phyloP scores from a whole-genome alignment of 139 green algal species.

The Closterium sp. region DNA sequence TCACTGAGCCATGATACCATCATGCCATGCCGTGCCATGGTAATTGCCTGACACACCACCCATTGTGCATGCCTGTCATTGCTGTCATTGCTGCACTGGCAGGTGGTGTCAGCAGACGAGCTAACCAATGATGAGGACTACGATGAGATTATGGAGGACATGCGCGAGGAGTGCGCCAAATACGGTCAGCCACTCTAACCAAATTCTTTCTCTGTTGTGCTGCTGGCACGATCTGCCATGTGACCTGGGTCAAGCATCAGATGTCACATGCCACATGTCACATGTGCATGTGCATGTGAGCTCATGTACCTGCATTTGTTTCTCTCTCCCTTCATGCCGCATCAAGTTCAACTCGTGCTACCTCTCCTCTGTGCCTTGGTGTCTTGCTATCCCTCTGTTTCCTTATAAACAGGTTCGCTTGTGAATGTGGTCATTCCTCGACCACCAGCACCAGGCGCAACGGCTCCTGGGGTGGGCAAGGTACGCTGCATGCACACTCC shows the following conservation, averaged over 20 bases:
- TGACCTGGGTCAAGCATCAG: too few relatives aligned
- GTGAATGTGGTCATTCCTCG: constrained; percentile 44
- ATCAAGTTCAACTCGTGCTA: too few relatives aligned
- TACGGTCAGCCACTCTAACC: constrained; percentile 43
- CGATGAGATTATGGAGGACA: constrained; percentile 88
- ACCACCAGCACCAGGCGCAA: constrained; percentile 4
- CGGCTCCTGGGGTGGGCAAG: constrained; percentile 44
- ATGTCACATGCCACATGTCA: too few relatives aligned
- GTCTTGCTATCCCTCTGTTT: neutral
- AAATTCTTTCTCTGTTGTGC: neutral
- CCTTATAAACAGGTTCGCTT: constrained; percentile 10
- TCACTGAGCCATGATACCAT: neutral
- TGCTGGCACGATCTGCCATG: too few relatives aligned
- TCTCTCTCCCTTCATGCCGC: too few relatives aligned
- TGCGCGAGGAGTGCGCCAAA: constrained; percentile 72
- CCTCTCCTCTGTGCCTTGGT: too few relatives aligned
- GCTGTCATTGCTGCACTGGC: neutral
- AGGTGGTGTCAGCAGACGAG: constrained; percentile 76
- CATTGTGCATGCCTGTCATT: too few relatives aligned
- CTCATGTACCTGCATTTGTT: too few relatives aligned
- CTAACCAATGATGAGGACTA: constrained; percentile 85
- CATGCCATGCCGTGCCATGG: too few relatives aligned
- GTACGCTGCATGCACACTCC: neutral
- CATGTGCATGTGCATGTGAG: too few relatives aligned
- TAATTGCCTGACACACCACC: too few relatives aligned